Evolutionary conservation across 73 alveolate species (phyloP), one percentile per base, ranked within the genome.

Genomic region (Stentor roeselii): DNA sequence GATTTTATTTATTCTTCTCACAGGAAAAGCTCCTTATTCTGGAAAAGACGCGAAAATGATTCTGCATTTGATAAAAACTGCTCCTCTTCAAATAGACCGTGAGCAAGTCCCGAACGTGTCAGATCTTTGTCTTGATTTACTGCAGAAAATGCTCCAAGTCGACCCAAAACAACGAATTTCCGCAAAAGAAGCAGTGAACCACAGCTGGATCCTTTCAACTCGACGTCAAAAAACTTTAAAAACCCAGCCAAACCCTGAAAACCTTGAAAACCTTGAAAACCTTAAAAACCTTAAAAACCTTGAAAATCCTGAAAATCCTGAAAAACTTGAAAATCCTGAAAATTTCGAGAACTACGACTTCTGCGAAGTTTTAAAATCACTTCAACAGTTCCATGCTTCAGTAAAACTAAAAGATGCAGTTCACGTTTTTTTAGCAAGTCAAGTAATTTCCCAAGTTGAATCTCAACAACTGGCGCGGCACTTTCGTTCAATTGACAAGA

Each of bases 11-110:
- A 85, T 85, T 3, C 83, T 85, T 31, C 86, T 85, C 34, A 35
- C 82, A 11, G 90, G 90, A 6, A 3, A 40, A 3, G 84, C 87
- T 6, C 90, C 90, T 3, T 85, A 30, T 61, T 14, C 37, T n/a
- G 82, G 82, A 14, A 61, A 61, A n/a, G 42, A 61, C 42, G 21
- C 58, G 37, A 61, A 35, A 30, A 6, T 30, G 60, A 61, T 61
- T 30, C 14, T 61, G 27, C 6, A 30, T n/a, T 14, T n/a, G 21
- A 36, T 35, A 61, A 61, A 61, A 30, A 30, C 27, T 6, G 6
- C 21, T 61, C 37, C 42, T 6, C 14, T 61, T 6, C 6, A 61
- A 30, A 30, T 30, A 6, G 14, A 6, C 27, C 37, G 15, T 11
- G 11, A 6, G 14, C 11, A 61, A 35, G 37, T 61, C 82, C 37